Evolutionary conservation across 2,329 filamentous ascomycete species (phyloP), one percentile per base, ranked within the genome.

Genomic region (Falciphora oryzae): DNA sequence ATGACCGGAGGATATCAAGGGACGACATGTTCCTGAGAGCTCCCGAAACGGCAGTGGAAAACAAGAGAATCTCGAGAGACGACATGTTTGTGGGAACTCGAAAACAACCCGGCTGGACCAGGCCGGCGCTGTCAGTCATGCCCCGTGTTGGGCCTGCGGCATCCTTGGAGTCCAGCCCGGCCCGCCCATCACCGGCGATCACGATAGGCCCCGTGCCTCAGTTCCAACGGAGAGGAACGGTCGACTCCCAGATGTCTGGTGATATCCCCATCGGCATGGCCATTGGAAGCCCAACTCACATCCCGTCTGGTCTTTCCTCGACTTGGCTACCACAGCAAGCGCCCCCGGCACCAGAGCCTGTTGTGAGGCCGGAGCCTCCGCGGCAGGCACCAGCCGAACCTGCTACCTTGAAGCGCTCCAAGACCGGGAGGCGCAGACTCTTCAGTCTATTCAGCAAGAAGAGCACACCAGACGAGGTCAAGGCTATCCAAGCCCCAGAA

Each of bases 241-340:
- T 78, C 13, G 77, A 80, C 65, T 80, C 79, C 11, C 69, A 78
- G 63, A 74, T 72, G 35, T 79, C 79, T 2, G 75, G 77, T 10
- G 78, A 79, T 59, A 76, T 78, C 66, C 80, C 79, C 69, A 92
- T 93, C 67, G 90, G 90, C 13, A 88, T 93, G 81, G 90, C 90
- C 1, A 76, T 92, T 65, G 90, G 89, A 38, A 92, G 89, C 70
- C 90, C 90, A 29, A 77, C 80, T n/a, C 77, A 78, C 56, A 74
- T 76, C 22, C 76, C 77, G 4, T 44, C 72, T 71, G 29, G 61
- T 29, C 57, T 67, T 62, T 61, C 66, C 62, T 50, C 7, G 28
- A 31, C 14, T 44, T 65, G 56, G 66, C 58, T 31, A 59, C 66
- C 66, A 59, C 68, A n/a, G 22, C 44, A 35, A 56, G 62, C 56